phyloP scores from a whole-genome alignment of 1,284 basidiomycete genomes.

The Pisolithus thermaeus region DNA sequence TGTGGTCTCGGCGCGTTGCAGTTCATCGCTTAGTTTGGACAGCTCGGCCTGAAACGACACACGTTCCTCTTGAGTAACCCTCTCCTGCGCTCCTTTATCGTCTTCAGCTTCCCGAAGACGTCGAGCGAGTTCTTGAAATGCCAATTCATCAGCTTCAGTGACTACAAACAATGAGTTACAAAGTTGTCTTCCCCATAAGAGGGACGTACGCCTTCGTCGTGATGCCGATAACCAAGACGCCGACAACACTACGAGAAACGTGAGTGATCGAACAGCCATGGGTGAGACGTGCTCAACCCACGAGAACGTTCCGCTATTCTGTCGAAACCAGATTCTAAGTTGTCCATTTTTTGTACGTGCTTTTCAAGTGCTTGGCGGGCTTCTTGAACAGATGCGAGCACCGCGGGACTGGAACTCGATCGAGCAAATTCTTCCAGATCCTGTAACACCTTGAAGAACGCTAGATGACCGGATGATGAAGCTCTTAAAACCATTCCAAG shows the following conservation, averaged over 20 bases:
- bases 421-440: conserved; percentile 57
- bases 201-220: conserved; percentile 57
- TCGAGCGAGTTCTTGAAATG: conserved; percentile 62
- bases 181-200: neutral
- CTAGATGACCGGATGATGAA: conserved; percentile 30
- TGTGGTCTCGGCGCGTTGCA: conserved; percentile 35
- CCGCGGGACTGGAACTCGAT: conserved; percentile 37
- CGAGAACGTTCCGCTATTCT: conserved; percentile 74
- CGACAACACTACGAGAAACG: conserved; percentile 49
- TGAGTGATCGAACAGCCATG: conserved; percentile 6
- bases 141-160: conserved; percentile 62
- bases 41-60: conserved; percentile 49
- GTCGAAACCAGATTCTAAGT: conserved; percentile 71
- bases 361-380: conserved; percentile 58
- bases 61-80: conserved; percentile 49
- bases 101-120: conserved; percentile 54
- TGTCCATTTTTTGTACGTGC: conserved; percentile 70
- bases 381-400: conserved; percentile 54
- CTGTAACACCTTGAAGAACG: conserved; percentile 55
- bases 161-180: conserved; percentile 33
- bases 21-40: conserved; percentile 40
- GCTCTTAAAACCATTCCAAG: neutral
- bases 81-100: conserved; percentile 48
- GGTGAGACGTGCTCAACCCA: conserved; percentile 34
- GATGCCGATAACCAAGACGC: conserved; percentile 61